Evolutionary conservation across 352 stramenopile genomes (phyloP), one percentile per base, ranked within the genome.

Genomic region (Phytophthora pluvialis): DNA sequence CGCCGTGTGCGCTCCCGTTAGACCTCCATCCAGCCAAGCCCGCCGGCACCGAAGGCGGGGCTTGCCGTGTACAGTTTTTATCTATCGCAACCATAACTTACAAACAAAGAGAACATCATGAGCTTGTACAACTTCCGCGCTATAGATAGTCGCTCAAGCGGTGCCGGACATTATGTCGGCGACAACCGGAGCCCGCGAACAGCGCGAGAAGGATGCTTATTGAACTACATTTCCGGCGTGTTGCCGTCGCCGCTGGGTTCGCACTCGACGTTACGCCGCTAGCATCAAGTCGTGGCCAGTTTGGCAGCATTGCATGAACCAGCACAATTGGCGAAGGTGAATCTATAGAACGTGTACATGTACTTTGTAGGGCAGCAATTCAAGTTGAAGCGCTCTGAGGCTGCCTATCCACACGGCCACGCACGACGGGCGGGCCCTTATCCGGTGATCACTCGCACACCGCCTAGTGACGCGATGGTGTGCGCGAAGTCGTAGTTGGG

Each of bases 401-500:
- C 42, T 21, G 25, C 29, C 48, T 60, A 44, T 43, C 18, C 16
- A 59, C 40, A 18, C 13, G 18, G 36, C 18, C 16, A 59, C 40
- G 13, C 13, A 15, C 33, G 25, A 42, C 32, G 12, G 9, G 36
- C 29, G 13, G 28, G 0, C 25, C 29, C 12, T 68, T 78, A 96
- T 35, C 86, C 86, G 40, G 91, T 98, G 77, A 98, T 97, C 48
- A 98, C 86, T n/a, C 93, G 88, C 39, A 98, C 90, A 51, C 91
- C 91, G 38, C 93, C 93, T 10, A 98, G 89, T 53, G 92, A 89
- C 15, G 89, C 90, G 44, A 98, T 86, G 52, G 95, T 98, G 79
- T 98, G 91, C 18, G 80, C 81, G 68, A 98, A 98, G 66, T 98
- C 86, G 75, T 96, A 73, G 79, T 96, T 97, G n/a, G 94, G 93